Conservation (phyloP, 2,329 filamentous ascomycete genomes). For the Colletotrichum echinochloae region DNA sequence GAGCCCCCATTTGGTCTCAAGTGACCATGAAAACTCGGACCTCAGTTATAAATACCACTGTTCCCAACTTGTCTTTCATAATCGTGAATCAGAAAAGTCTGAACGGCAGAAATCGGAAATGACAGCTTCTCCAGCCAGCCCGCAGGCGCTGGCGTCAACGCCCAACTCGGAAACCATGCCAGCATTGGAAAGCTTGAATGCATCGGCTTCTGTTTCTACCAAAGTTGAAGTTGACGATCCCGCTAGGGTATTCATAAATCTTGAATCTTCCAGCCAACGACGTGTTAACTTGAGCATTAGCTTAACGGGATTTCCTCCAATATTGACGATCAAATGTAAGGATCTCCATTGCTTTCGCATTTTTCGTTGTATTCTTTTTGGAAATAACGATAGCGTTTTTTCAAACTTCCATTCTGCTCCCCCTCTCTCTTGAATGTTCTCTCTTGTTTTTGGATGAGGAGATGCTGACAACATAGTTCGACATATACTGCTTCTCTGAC, state of each 20-base stretch:
- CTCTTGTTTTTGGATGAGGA: neutral
- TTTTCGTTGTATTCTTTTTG: too few relatives aligned
- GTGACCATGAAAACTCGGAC: neutral
- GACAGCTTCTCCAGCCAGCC: neutral
- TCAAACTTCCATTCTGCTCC: too few relatives aligned
- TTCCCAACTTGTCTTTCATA: neutral
- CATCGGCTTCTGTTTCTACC: neutral
- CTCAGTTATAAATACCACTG: neutral
- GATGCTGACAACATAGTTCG: neutral
- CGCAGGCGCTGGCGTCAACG: neutral
- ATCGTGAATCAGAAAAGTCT: neutral
- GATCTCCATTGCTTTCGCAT: neutral
- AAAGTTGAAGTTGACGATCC: neutral
- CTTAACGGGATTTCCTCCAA: neutral
- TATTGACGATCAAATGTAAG: constrained; percentile 7
- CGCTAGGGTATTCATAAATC: neutral
- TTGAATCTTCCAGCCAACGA: neutral
- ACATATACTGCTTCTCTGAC: neutral
- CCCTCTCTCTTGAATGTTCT: neutral
- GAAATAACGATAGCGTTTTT: too few relatives aligned
- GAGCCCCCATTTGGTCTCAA: neutral
- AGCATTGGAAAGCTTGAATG: neutral
- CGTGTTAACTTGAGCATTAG: neutral
- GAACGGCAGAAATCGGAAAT: neutral
- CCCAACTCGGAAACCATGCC: neutral